Percentiles rank a stretch among this genome's conserved stretches.
These are phyloP conservation scores for Aspergillus thermomutatus DNA, from an alignment of 2,329 filamentous ascomycete genomes.

Conservation along the genomic window DNA sequence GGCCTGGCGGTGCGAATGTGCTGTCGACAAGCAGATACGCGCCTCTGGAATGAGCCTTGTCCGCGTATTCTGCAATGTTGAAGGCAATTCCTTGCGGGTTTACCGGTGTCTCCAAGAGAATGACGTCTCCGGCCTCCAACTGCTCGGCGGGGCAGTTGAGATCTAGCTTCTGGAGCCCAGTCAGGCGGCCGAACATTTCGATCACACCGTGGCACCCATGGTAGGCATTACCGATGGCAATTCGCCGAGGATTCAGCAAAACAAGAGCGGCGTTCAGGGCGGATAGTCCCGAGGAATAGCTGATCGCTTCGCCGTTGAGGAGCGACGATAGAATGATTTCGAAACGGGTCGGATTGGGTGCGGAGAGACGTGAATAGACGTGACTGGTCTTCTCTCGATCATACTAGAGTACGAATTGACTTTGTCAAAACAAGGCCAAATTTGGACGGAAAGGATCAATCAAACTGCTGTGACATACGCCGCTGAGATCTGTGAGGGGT, in stretches of 20 bases:
- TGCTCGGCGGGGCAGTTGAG: conserved; percentile 65
- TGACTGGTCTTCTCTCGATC: conserved; percentile 46
- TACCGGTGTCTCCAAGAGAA: conserved; percentile 89
- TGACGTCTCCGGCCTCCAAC: conserved; percentile 72
- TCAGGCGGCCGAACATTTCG: conserved; percentile 68
- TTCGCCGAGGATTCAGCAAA: conserved; percentile 75
- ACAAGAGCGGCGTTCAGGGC: conserved; percentile 86
- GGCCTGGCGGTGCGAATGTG: conserved; percentile 86
- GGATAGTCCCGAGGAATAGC: conserved; percentile 80
- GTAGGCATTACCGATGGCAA: conserved; percentile 82
- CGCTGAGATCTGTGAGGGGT: conserved; percentile 45
- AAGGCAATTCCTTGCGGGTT: conserved; percentile 85
- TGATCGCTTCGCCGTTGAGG: conserved; percentile 62
- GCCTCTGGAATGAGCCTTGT: conserved; percentile 67
- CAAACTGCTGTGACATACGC: conserved; percentile 46
- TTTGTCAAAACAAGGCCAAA: background rate
- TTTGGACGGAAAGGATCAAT: background rate
- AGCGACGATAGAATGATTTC: conserved; percentile 76
- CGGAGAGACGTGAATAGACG: conserved; percentile 78
- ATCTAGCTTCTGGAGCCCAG: conserved; percentile 67
- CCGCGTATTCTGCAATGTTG: conserved; percentile 68
- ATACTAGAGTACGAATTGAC: conserved; percentile 11
- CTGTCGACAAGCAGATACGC: conserved; percentile 81
- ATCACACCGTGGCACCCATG: conserved; percentile 92
- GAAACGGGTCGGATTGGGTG: conserved; percentile 78